Percentiles rank a stretch among this genome's conserved stretches.
Evolutionary conservation across 2,329 filamentous ascomycete genomes (phyloP).

Genomic region (Colletotrichum sp.): DNA sequence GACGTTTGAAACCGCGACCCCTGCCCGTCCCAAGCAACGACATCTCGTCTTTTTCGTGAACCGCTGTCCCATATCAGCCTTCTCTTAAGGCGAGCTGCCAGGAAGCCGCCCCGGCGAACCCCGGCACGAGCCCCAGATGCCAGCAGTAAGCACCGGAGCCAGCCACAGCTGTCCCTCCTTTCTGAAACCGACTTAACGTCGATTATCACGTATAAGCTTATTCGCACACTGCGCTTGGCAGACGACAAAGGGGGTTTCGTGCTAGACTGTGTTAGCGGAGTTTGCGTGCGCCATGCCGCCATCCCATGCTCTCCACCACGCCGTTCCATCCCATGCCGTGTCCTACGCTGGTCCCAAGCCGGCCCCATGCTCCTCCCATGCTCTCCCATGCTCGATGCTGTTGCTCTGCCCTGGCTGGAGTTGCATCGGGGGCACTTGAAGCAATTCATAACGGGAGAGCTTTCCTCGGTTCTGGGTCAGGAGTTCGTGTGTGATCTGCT

Average conservation of each 20-base stretch:
- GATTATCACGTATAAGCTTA: conserved; percentile 21
- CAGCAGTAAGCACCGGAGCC: not conserved
- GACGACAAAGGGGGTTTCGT: conserved; percentile 4
- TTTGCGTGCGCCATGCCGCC: not conserved
- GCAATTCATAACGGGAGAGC: conserved; percentile 14
- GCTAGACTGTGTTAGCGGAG: not conserved
- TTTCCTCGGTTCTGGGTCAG: conserved; percentile 1
- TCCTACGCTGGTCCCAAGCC: not conserved
- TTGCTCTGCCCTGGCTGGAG: conserved; percentile 4
- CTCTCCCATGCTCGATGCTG: conserved; percentile 4
- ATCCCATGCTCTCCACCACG: not conserved
- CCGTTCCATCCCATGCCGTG: not conserved
- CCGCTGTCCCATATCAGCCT: conserved; percentile 10
- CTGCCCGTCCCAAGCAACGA: conserved; percentile 1
- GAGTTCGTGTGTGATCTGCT: not conserved
- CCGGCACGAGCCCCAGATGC: not conserved
- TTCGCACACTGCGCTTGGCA: conserved; percentile 13
- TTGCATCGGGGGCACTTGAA: conserved; percentile 1
- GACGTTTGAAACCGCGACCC: conserved; percentile 22
- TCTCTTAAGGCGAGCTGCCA: conserved; percentile 1
- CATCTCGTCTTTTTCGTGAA: conserved; percentile 14
- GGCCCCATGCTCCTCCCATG: not conserved
- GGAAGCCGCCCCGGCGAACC: not conserved
- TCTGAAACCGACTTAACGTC: conserved; percentile 19
- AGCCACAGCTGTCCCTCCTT: conserved; percentile 6